Evolutionary conservation across 805 yeast genomes (phyloP), one percentile per base, ranked within the genome.

Genomic region (Saturnispora diversa): DNA sequence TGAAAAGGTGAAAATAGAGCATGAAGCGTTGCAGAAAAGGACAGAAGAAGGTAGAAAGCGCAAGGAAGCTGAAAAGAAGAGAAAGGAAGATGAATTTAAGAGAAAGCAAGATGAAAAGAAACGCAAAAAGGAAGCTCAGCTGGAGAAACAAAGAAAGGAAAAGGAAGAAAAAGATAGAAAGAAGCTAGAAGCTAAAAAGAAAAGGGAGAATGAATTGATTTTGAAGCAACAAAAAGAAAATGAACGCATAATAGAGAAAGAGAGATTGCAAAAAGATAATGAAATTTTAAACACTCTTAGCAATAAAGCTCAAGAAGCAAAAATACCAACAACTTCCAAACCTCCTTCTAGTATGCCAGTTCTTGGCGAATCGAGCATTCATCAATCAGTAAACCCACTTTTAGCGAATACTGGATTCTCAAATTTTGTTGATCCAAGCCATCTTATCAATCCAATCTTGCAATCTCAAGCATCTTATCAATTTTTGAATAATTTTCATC

Each of bases 1-100:
- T 42, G 74, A 74, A 46, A 66, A 67, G 19, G 65, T 67, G 57
- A 49, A 65, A 47, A 48, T 59, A 42, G 50, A 58, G 53, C 53
- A 67, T 52, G 69, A 59, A 42, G 65, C 68, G 55, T 56, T 65
- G 62, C 54, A 59, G 55, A 62, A 55, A 50, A 64, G 56, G 49
- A 58, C 54, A 23, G 78, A 72, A 48, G 75, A 74, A 46, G 69
- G 72, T 4, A 60, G 70, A 54, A 53, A 66, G 48, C 60, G 61
- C 51, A 60, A 66, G 56, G 63, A 70, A 55, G 63, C 55, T 30
- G 63, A 68, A 56, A 51, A 63, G 57, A 62, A 63, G 62, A 63
- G 52, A 55, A 56, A 52, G 35, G 60, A 54, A 45, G 65, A 56
- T 49, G 47, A 48, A 31, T 31, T 38, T 22, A 46, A 27, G 39